Evolutionary conservation across 768 basidiomycete genomes (phyloP).

Genomic region (Rhodotorula paludigena): DNA sequence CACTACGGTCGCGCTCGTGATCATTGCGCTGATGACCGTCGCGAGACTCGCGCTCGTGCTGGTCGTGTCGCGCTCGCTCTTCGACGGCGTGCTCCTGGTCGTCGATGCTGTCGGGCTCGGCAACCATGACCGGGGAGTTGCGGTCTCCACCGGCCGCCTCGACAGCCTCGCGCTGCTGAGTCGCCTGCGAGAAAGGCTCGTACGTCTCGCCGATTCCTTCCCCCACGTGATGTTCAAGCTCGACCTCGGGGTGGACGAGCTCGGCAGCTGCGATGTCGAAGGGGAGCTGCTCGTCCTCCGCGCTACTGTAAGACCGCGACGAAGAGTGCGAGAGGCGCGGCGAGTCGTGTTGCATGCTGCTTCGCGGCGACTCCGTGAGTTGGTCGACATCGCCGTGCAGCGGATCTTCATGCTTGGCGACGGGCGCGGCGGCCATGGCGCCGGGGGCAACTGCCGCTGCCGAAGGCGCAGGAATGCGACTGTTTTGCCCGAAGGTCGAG

Average conservation of each 20-base stretch:
- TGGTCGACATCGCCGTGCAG: not conserved
- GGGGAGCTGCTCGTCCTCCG: not conserved
- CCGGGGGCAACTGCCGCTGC: not conserved
- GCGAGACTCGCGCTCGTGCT: not conserved
- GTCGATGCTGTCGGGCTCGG: not conserved
- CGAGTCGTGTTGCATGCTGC: not conserved
- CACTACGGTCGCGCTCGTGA: too few species aligned
- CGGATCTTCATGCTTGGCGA: not conserved
- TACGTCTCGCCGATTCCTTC: not conserved
- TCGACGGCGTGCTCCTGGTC: not conserved
- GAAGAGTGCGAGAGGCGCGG: too few species aligned
- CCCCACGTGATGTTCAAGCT: too few species aligned
- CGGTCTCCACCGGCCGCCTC: not conserved
- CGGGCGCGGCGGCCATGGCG: not conserved
- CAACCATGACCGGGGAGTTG: not conserved
- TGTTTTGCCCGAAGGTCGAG: not conserved
- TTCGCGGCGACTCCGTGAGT: too few species aligned
- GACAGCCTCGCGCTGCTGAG: not conserved
- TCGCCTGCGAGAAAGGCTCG: not conserved
- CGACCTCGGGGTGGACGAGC: not conserved
- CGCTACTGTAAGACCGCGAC: too few species aligned
- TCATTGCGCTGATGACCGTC: not conserved
- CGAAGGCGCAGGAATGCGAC: not conserved
- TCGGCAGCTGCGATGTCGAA: conserved; percentile 6
- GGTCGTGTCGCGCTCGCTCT: not conserved